phyloP scores from a whole-genome alignment of 2,329 filamentous ascomycete species.

The Juglanconis juglandina region DNA sequence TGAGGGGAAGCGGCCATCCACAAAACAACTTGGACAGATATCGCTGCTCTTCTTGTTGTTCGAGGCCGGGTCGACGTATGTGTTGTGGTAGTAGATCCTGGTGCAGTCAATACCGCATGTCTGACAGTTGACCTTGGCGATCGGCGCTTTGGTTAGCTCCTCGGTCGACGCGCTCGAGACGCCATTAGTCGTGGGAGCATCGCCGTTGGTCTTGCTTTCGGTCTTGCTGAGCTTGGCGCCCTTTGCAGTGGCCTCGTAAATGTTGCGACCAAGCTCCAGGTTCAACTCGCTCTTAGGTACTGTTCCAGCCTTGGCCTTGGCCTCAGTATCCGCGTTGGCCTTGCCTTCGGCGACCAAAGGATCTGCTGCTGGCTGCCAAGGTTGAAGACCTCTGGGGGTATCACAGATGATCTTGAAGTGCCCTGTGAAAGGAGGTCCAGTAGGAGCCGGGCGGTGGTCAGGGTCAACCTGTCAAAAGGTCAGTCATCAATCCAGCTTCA shows the following conservation, averaged over 20 bases:
- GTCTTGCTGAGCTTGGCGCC: conserved; percentile 65
- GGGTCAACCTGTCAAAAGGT: conserved; percentile 72
- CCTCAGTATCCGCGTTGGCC: conserved; percentile 66
- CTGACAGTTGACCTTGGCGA: conserved; percentile 75
- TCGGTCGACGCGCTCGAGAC: conserved; percentile 48
- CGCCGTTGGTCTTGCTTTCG: conserved; percentile 73
- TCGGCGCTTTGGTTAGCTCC: conserved; percentile 62
- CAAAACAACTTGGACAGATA: conserved; percentile 85
- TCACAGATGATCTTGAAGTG: conserved; percentile 97
- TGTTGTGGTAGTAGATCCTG: conserved; percentile 58
- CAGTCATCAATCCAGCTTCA: neutral
- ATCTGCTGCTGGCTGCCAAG: conserved; percentile 87
- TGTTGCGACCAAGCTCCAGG: conserved; percentile 88
- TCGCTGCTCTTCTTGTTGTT: conserved; percentile 73
- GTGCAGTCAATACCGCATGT: conserved; percentile 90
- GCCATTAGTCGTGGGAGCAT: conserved; percentile 66
- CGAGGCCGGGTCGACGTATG: conserved; percentile 46
- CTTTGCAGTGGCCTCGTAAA: conserved; percentile 90
- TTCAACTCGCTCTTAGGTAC: conserved; percentile 77
- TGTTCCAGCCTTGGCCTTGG: conserved; percentile 62
- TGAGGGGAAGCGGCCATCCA: conserved; percentile 77
- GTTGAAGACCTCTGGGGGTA: conserved; percentile 88
- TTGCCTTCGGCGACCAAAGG: conserved; percentile 62
- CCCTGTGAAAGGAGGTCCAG: conserved; percentile 93
- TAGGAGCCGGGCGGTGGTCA: conserved; percentile 89